Evolutionary conservation across 2,329 filamentous ascomycete species (phyloP).

Genomic region (Xylariaceae sp.): DNA sequence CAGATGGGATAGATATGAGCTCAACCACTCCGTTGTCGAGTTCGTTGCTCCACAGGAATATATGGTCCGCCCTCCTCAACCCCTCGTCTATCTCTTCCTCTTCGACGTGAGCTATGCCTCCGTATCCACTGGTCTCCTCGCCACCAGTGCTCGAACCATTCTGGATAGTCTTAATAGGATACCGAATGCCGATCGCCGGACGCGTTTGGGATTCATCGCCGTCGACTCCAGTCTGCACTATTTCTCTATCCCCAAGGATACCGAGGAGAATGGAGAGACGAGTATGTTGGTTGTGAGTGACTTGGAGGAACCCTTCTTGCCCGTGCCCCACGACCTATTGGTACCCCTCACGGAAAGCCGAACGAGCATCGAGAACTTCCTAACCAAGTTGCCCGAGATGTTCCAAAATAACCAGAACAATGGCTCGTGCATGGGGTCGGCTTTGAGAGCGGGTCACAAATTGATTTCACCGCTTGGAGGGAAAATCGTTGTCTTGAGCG

Average conservation of each 20-base stretch:
- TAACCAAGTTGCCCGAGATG: slow-evolving; percentile 90
- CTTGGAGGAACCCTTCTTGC: slow-evolving; percentile 92
- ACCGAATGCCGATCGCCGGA: slow-evolving; percentile 94
- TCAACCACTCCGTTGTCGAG: slow-evolving; percentile 95
- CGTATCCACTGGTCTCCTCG: slow-evolving; percentile 84
- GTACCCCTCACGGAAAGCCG: slow-evolving; percentile 87
- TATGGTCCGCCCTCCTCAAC: slow-evolving; percentile 96
- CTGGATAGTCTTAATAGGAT: slow-evolving; percentile 93
- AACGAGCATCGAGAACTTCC: slow-evolving; percentile 85
- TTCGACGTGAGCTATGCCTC: slow-evolving; percentile 92
- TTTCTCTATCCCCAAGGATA: slow-evolving; percentile 88
- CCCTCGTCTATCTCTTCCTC: slow-evolving; percentile 90
- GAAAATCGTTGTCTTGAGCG: slow-evolving; percentile 88
- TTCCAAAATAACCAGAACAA: slow-evolving; percentile 91
- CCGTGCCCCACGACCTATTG: slow-evolving; percentile 85
- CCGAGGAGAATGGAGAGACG: slow-evolving; percentile 77
- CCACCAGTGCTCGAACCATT: slow-evolving; percentile 89
- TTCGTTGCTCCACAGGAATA: slow-evolving; percentile 98
- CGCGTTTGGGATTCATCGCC: slow-evolving; percentile 88
- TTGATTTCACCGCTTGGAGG: slow-evolving; percentile 91
- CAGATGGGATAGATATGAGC: slow-evolving; percentile 83
- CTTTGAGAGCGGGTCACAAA: slow-evolving; percentile 88
- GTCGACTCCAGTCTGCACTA: slow-evolving; percentile 95
- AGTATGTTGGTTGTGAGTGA: slow-evolving; percentile 94
- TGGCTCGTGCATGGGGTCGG: slow-evolving; percentile 91